These are phyloP conservation scores for Clonostachys rhizophaga DNA, from an alignment of 2,329 filamentous ascomycete genomes.

Conservation along the genomic window DNA sequence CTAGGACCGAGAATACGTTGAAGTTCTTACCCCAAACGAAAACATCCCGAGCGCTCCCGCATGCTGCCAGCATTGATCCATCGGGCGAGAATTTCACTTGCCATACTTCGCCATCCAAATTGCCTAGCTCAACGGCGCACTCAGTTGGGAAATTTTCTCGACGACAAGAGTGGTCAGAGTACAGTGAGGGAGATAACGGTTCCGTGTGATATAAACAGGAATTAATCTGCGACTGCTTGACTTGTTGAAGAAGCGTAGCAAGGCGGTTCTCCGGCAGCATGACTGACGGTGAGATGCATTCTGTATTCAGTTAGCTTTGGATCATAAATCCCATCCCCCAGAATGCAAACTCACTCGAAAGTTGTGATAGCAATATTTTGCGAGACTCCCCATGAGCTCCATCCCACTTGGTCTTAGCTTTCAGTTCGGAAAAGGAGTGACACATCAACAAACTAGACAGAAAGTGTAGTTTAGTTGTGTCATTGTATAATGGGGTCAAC, in stretches of 20 bases:
- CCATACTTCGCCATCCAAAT: constrained; percentile 85
- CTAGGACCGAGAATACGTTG: constrained; percentile 55
- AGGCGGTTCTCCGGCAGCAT: constrained; percentile 95
- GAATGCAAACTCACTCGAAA: constrained; percentile 63
- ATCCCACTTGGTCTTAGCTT: constrained; percentile 76
- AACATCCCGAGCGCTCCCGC: constrained; percentile 69
- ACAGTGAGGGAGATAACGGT: constrained; percentile 72
- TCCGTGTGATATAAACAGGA: constrained; percentile 88
- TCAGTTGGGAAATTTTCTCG: constrained; percentile 73
- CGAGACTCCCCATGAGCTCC: constrained; percentile 73
- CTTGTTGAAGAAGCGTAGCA: constrained; percentile 72
- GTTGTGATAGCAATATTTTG: constrained; percentile 67
- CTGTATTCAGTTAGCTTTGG: constrained; percentile 35
- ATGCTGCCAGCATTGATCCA: constrained; percentile 76
- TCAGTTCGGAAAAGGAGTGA: constrained; percentile 70
- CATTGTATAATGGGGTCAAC: constrained; percentile 79
- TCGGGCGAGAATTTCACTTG: constrained; percentile 87
- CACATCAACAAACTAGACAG: constrained; percentile 93
- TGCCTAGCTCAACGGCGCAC: constrained; percentile 62
- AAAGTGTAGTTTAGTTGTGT: constrained; percentile 72
- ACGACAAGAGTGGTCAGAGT: constrained; percentile 83
- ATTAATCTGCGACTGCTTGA: constrained; percentile 79
- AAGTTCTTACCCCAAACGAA: constrained; percentile 81
- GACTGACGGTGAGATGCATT: constrained; percentile 88
- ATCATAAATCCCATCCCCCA: not conserved